These are phyloP conservation scores for Oryza brachyantha DNA, from an alignment of 176 grass and related monocot genomes.

Conservation along the genomic window DNA sequence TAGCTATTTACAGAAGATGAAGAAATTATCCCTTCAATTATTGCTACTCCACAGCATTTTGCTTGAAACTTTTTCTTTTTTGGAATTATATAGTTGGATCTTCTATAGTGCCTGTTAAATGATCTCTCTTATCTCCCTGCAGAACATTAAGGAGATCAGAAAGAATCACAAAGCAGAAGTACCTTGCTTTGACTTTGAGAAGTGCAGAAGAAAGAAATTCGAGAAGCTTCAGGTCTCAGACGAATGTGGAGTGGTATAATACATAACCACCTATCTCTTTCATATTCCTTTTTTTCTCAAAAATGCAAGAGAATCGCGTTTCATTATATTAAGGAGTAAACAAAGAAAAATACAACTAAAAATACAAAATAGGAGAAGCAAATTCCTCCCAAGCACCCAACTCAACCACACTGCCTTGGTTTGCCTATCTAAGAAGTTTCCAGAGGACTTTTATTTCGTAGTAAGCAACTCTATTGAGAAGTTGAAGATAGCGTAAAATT, in stretches of 20 bases:
- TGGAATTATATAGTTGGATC: not conserved
- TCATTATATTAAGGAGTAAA: no score
- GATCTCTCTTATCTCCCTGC: conserved; percentile 35
- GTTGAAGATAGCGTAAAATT: not conserved
- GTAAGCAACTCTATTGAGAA: not conserved
- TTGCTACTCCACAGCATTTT: not conserved
- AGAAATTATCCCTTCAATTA: not conserved
- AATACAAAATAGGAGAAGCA: no score
- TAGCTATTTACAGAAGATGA: not conserved
- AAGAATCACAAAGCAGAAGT: conserved; percentile 80
- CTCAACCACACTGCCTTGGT: no score
- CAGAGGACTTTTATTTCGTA: no score
- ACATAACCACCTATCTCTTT: conserved; percentile 8
- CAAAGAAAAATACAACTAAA: no score
- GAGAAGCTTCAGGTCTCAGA: conserved; percentile 95
- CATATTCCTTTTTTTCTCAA: no score
- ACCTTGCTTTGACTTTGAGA: conserved; percentile 96
- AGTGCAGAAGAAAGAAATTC: conserved; percentile 80
- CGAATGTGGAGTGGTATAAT: conserved; percentile 96
- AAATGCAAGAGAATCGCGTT: no score
- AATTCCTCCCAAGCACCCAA: no score
- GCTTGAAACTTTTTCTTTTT: not conserved
- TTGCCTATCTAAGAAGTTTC: no score
- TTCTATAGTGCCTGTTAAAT: conserved; percentile 5
- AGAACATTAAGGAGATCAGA: conserved; percentile 95